Conservation (phyloP, 1,139 yeast species). For the Suhomyces kunorum region DNA sequence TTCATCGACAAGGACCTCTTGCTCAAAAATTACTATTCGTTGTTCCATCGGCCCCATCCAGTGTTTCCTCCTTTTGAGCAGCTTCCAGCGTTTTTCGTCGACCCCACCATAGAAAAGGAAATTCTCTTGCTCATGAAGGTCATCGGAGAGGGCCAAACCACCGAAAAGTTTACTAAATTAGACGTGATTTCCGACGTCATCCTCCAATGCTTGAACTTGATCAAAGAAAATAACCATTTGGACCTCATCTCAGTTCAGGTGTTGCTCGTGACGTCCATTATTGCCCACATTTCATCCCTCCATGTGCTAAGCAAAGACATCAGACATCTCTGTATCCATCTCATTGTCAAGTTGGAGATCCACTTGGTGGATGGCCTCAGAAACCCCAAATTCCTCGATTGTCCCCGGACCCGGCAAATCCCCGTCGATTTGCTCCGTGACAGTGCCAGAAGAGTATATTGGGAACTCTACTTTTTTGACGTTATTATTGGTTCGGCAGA, state of each 20-base stretch:
- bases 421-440: slow-evolving; percentile 26
- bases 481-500: slow-evolving; percentile 54
- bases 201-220: slow-evolving; percentile 33
- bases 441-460: slow-evolving; percentile 44
- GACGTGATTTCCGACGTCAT: slow-evolving; percentile 36
- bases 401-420: slow-evolving; percentile 21
- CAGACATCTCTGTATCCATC: slow-evolving; percentile 39
- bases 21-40: slow-evolving; percentile 36
- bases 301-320: slow-evolving; percentile 43
- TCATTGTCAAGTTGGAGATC: slow-evolving; percentile 36
- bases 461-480: slow-evolving; percentile 53
- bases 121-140: slow-evolving; percentile 46
- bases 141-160: slow-evolving; percentile 46
- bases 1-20: slow-evolving; percentile 21
- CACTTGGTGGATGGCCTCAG: slow-evolving; percentile 31
- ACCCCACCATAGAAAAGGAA: slow-evolving; percentile 37
- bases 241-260: slow-evolving; percentile 48
- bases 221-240: slow-evolving; percentile 23
- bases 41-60: slow-evolving; percentile 47
- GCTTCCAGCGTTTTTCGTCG: slow-evolving; percentile 29
- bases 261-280: slow-evolving; percentile 37
- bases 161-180: slow-evolving; percentile 34
- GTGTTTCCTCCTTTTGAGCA: slow-evolving; percentile 41
- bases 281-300: slow-evolving; percentile 49
- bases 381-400: slow-evolving; percentile 8